Evolutionary conservation across 108 stramenopile species (phyloP), one percentile per base, ranked within the genome.

Genomic region (Pseudonitzschia pungens): DNA sequence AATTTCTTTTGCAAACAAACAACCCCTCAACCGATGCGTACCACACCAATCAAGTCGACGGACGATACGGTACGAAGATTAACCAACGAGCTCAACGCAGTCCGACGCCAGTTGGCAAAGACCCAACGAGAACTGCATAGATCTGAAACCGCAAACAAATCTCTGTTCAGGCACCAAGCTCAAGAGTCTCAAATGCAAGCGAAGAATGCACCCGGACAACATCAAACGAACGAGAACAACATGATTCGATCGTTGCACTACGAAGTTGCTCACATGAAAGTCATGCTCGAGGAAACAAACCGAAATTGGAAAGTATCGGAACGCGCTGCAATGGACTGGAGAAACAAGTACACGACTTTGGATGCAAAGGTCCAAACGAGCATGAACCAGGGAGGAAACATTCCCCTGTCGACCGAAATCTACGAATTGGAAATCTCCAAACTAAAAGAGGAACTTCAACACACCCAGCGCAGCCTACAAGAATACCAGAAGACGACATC

Each of bases 31-130:
- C 26, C 29, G 15, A 58, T 24, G 31, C 36, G 15, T n/a, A 12
- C 21, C n/a, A 42, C 60, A 12, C 11, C 12, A n/a, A 18, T 0
- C 9, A n/a, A 62, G 10, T 62, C 60, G 1, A 40, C 33, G 32
- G 60, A 62, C 36, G 60, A 62, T 2, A 40, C 16, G 6, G 9
- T 62, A 6, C 33, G n/a, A 11, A 29, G 40, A 62, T 62, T 62
- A 20, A 15, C 10, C 8, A 33, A n/a, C 15, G 29, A 33, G 2
- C 33, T 62, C 20, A 14, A 32, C 27, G n/a, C 29, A 92, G 90
- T 12, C 69, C 29, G 50, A 69, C 62, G 51, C 89, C 78, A 20
- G 59, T 18, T 41, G 92, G 92, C 4, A 89, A 85, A 48, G 76
- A 73, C 55, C 80, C 77, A 26, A 64, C 57, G 24, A 31, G 29